Percentiles rank a stretch among this genome's conserved stretches.
Conservation (phyloP, 805 yeast genomes). For the Suhomyces canberraensis region DNA sequence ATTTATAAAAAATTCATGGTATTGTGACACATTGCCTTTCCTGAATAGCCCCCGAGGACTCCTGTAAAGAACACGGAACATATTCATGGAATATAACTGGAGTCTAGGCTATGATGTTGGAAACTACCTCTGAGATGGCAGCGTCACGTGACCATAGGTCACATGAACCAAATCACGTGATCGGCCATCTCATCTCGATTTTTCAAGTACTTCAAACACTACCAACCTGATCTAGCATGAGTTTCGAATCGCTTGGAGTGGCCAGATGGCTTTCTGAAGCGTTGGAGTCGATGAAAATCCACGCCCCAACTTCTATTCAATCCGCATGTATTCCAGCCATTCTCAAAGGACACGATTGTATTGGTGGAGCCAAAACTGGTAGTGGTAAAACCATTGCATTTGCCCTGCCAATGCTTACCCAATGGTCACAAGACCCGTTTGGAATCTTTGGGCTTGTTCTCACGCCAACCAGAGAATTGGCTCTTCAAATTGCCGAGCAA, state of each 20-base stretch:
- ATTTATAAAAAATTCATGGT: too few relatives aligned
- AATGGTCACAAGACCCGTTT: slow-evolving; percentile 55
- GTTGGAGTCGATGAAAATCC: slow-evolving; percentile 74
- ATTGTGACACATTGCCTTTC: too few relatives aligned
- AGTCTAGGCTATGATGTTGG: too few relatives aligned
- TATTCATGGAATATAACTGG: too few relatives aligned
- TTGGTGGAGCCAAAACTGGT: slow-evolving; percentile 97
- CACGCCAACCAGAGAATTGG: slow-evolving; percentile 87
- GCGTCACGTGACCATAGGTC: not conserved
- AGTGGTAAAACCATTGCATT: slow-evolving; percentile 95
- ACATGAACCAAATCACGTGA: too few relatives aligned
- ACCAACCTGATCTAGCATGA: slow-evolving; percentile 16
- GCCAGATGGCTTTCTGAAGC: slow-evolving; percentile 87
- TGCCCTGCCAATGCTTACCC: slow-evolving; percentile 70
- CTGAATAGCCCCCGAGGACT: too few relatives aligned
- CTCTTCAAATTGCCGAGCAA: slow-evolving; percentile 72
- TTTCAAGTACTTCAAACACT: not conserved
- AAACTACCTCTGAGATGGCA: too few relatives aligned
- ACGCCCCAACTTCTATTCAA: slow-evolving; percentile 84
- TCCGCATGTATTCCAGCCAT: slow-evolving; percentile 84
- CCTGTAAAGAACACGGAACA: too few relatives aligned
- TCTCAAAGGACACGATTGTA: slow-evolving; percentile 80
- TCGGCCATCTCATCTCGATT: not conserved
- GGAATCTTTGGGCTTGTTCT: slow-evolving; percentile 67
- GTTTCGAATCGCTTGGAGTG: slow-evolving; percentile 66